These are phyloP conservation scores for Fusarium mangiferae DNA, from an alignment of 2,329 filamentous ascomycete genomes.

Conservation along the genomic window DNA sequence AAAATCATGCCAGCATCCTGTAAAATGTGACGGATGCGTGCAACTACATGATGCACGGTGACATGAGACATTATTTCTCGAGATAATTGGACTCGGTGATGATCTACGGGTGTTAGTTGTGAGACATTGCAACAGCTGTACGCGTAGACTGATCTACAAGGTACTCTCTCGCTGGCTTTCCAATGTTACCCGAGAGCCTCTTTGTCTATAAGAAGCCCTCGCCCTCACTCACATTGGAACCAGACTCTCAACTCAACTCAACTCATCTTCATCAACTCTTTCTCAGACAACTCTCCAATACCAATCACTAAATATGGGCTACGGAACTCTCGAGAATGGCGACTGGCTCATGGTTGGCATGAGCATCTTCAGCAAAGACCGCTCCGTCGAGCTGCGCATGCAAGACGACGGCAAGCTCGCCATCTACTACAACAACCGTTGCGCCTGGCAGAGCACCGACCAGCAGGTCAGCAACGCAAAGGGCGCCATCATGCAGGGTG, in stretches of 20 bases:
- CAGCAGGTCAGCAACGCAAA: not conserved
- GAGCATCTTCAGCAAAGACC: conserved; percentile 11
- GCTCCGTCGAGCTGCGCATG: conserved; percentile 17
- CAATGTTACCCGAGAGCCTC: no score
- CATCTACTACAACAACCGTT: not conserved
- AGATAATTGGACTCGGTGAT: no score
- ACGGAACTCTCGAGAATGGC: conserved; percentile 12
- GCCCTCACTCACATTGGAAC: not conserved
- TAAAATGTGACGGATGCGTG: not conserved
- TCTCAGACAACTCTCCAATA: not conserved
- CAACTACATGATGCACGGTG: not conserved
- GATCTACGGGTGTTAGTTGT: no score
- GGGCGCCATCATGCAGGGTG: conserved; percentile 3
- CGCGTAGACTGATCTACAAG: not conserved
- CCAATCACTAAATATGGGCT: not conserved
- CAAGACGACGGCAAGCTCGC: conserved; percentile 21
- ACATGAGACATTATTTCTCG: accelerated
- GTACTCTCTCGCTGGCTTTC: no score
- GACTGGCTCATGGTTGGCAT: conserved; percentile 13
- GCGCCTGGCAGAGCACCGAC: conserved; percentile 11
- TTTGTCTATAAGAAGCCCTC: not conserved
- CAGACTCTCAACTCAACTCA: not conserved
- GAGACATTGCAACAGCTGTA: not conserved
- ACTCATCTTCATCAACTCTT: not conserved
- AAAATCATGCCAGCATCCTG: not conserved